Conservation (phyloP, 805 yeast species). For the Kluyveromyces dobzhanskii region DNA sequence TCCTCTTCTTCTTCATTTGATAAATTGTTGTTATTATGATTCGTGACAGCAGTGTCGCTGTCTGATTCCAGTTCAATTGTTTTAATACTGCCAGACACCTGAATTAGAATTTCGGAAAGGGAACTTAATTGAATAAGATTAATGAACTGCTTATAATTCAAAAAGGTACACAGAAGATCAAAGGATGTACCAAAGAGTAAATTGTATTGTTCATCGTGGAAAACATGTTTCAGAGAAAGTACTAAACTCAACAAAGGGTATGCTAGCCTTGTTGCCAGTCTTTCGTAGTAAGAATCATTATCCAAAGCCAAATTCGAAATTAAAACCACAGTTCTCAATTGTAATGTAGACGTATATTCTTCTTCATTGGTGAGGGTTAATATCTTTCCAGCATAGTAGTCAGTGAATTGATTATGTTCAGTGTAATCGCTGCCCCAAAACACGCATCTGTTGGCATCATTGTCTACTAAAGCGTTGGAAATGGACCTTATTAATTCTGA, state of each 20-base stretch:
- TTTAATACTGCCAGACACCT: not conserved
- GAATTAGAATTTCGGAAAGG: not conserved
- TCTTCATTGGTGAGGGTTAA: conserved; percentile 10
- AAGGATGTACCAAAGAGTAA: not conserved
- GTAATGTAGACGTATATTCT: conserved; percentile 11
- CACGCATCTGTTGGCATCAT: conserved; percentile 21
- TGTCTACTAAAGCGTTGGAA: conserved; percentile 27
- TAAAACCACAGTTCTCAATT: conserved; percentile 22
- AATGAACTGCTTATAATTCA: not conserved
- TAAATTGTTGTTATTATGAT: not conserved
- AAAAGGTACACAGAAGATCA: not conserved
- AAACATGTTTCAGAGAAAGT: not conserved
- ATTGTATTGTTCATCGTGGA: not conserved
- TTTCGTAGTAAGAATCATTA: conserved; percentile 12
- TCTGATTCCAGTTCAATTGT: not conserved
- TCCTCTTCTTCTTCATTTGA: conserved; percentile 10
- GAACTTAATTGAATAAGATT: not conserved
- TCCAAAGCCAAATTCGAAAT: conserved; percentile 23
- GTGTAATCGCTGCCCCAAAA: conserved; percentile 7
- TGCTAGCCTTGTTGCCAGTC: conserved; percentile 11
- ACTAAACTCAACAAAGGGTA: conserved; percentile 14
- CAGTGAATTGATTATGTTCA: conserved; percentile 11
- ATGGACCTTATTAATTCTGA: conserved; percentile 28
- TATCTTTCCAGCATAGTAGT: conserved; percentile 14
- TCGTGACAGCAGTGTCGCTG: not conserved